These are phyloP conservation scores for Kodamaea neixiangensis DNA, from an alignment of 805 yeast genomes.

Conservation along the genomic window DNA sequence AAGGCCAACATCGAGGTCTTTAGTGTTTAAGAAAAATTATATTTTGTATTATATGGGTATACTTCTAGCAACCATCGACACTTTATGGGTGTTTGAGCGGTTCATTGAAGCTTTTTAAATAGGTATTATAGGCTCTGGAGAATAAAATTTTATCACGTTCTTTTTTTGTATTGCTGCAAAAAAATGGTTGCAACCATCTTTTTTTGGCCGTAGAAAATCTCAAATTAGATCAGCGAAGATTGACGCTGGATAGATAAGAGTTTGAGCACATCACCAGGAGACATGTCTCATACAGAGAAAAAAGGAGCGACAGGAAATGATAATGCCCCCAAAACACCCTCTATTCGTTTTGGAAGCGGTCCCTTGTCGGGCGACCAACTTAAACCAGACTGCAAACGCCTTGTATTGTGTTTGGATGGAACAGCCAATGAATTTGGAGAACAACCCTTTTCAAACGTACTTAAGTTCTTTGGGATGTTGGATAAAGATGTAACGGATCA, in stretches of 20 bases:
- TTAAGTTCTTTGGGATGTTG: slow-evolving; percentile 53
- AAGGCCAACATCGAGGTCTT: slow-evolving; percentile 77
- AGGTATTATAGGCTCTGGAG: background rate
- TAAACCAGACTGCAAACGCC: slow-evolving; percentile 31
- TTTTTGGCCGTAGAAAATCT: background rate
- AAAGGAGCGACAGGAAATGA: too few relatives aligned
- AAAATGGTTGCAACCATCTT: slow-evolving; percentile 1
- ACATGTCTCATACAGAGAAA: too few relatives aligned
- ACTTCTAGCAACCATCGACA: background rate
- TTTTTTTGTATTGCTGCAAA: slow-evolving; percentile 3
- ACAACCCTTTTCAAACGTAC: slow-evolving; percentile 53
- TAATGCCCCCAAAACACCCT: too few relatives aligned
- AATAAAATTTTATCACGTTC: background rate
- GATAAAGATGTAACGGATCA: slow-evolving; percentile 48
- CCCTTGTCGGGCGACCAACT: too few relatives aligned
- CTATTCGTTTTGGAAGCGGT: too few relatives aligned
- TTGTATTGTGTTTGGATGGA: slow-evolving; percentile 64
- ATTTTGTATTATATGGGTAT: background rate
- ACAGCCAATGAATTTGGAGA: slow-evolving; percentile 61
- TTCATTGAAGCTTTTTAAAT: background rate
- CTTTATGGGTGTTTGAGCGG: background rate
- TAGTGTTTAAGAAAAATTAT: slow-evolving; percentile 8
- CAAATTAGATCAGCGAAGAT: background rate
- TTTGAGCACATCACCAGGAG: too few relatives aligned
- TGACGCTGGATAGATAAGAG: background rate